Conservation (phyloP, 2,329 filamentous ascomycete genomes). For the Pyrenochaeta sp. region DNA sequence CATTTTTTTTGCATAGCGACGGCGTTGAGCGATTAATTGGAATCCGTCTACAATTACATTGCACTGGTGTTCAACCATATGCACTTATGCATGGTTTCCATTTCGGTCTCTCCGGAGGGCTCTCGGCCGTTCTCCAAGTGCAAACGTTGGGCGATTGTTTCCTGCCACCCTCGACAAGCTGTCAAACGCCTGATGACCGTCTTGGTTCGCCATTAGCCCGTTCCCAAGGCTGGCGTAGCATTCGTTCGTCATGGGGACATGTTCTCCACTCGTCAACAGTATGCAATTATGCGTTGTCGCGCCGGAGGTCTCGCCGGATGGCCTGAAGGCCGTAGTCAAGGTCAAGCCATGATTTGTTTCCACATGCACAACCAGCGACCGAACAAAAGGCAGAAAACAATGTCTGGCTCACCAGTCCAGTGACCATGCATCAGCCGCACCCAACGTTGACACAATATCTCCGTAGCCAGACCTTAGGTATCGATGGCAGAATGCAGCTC, state of each 20-base stretch:
- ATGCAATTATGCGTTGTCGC: not conserved
- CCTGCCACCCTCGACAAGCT: no score
- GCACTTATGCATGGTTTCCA: not conserved
- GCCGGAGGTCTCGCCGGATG: not conserved
- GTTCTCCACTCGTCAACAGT: not conserved
- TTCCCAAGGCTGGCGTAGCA: no score
- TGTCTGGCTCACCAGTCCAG: not conserved
- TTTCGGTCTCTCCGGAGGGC: no score
- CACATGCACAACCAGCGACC: not conserved
- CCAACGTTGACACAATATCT: not conserved
- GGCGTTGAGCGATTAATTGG: conserved; percentile 30
- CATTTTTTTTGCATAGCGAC: conserved; percentile 45
- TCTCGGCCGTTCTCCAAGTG: no score
- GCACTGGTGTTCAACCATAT: not conserved
- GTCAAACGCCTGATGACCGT: no score
- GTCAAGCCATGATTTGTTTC: not conserved
- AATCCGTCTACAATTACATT: not conserved
- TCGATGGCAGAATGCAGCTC: conserved; percentile 3
- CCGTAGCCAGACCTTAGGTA: not conserved
- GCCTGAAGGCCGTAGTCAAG: not conserved
- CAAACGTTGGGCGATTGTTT: no score
- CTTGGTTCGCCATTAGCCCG: no score
- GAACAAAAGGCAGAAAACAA: no score
- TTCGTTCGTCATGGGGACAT: no score
- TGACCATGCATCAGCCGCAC: not conserved